phyloP scores from a whole-genome alignment of 306 rosid genomes.

The Trifolium fragiferum region DNA sequence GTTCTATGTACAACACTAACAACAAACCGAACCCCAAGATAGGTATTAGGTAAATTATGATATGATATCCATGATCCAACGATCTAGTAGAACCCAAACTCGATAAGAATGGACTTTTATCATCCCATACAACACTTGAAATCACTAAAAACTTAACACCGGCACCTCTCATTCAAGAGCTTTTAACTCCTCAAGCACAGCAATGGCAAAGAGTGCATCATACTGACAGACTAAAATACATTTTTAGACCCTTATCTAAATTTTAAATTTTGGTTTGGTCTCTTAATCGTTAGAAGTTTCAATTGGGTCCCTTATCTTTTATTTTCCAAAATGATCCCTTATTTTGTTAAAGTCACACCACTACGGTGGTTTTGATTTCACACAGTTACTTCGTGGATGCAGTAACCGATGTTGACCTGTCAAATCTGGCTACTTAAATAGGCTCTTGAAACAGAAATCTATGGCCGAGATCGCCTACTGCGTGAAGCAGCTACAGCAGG shows the following conservation, averaged over 20 bases:
- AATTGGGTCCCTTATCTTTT: background rate
- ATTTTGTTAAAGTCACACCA: background rate
- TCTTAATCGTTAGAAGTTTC: background rate
- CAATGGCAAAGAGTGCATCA: background rate
- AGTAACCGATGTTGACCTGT: too few relatives aligned
- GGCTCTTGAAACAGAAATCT: too few relatives aligned
- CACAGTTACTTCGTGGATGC: too few relatives aligned
- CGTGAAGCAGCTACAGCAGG: too few relatives aligned
- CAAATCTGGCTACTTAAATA: too few relatives aligned
- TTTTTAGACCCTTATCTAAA: background rate
- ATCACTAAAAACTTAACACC: background rate
- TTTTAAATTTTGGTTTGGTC: background rate
- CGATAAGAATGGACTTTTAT: background rate
- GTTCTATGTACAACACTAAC: slow-evolving; percentile 9
- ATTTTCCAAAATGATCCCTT: background rate
- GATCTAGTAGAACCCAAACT: background rate
- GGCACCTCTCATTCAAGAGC: slow-evolving; percentile 9
- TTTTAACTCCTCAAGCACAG: background rate
- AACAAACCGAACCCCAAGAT: background rate
- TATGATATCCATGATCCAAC: background rate
- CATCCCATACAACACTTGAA: background rate
- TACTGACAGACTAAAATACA: background rate
- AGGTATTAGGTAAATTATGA: background rate
- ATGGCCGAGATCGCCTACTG: too few relatives aligned
- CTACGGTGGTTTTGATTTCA: too few relatives aligned